These are phyloP conservation scores for Pythium oligandrum DNA, from an alignment of 352 stramenopile genomes.

Conservation along the genomic window DNA sequence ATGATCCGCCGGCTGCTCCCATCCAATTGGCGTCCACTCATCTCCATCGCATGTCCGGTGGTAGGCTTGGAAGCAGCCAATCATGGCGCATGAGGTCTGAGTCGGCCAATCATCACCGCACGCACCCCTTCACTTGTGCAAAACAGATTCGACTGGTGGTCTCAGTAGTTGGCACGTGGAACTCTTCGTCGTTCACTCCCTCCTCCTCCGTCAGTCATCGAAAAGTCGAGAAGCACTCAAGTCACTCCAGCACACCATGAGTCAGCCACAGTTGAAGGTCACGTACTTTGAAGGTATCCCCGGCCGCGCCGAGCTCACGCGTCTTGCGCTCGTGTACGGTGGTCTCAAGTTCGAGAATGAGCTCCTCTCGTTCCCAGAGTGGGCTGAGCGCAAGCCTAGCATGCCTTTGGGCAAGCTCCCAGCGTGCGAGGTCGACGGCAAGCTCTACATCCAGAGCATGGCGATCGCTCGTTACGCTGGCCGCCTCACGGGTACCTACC, in stretches of 20 bases:
- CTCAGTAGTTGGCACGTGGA: too few species aligned
- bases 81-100: too few species aligned
- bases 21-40: too few species aligned
- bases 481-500: slow-evolving; percentile 50
- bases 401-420: slow-evolving; percentile 43
- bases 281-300: slow-evolving; percentile 52
- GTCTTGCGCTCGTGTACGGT: slow-evolving; percentile 44
- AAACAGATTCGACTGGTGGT: too few species aligned
- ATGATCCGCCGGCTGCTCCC: too few species aligned
- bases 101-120: too few species aligned
- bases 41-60: too few species aligned
- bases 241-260: slow-evolving; percentile 6
- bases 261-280: slow-evolving; percentile 34
- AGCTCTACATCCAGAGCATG: slow-evolving; percentile 41
- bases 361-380: slow-evolving; percentile 32
- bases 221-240: too few species aligned
- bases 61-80: too few species aligned
- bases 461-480: slow-evolving; percentile 51
- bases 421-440: slow-evolving; percentile 34
- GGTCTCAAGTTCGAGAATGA: slow-evolving; percentile 52
- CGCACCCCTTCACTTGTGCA: too few species aligned
- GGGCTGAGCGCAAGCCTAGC: slow-evolving; percentile 35
- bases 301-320: slow-evolving; percentile 46
- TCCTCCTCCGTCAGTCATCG: too few species aligned
- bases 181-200: too few species aligned